Evolutionary conservation across 371 early-diverging fungal genomes (phyloP).

Genomic region (Circinella minor): DNA sequence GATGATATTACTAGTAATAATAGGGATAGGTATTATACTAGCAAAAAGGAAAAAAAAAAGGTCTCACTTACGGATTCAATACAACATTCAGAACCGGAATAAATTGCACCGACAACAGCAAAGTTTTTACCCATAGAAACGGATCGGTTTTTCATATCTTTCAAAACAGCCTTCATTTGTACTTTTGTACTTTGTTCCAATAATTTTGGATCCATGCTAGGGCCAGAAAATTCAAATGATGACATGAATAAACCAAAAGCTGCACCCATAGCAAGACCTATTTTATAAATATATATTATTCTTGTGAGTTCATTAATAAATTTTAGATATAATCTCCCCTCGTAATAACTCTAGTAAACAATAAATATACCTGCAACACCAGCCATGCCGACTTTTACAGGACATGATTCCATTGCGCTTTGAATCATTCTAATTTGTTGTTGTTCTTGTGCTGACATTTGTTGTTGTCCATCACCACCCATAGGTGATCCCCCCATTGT

Average conservation of each 20-base stretch:
- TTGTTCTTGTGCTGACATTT: slow-evolving; percentile 40
- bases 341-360: too few species aligned
- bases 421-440: slow-evolving; percentile 51
- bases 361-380: slow-evolving; percentile 68
- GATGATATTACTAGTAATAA: too few species aligned
- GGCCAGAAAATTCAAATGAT: slow-evolving; percentile 78
- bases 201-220: slow-evolving; percentile 57
- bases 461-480: slow-evolving; percentile 18
- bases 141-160: slow-evolving; percentile 88
- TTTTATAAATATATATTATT: too few species aligned
- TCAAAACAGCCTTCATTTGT: slow-evolving; percentile 81
- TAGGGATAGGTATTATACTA: not conserved
- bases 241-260: slow-evolving; percentile 95
- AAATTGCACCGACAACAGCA: slow-evolving; percentile 91
- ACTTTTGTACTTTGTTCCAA: slow-evolving; percentile 72
- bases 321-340: too few species aligned
- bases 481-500: not conserved
- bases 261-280: slow-evolving; percentile 91
- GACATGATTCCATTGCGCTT: slow-evolving; percentile 72
- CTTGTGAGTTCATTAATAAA: too few species aligned
- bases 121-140: slow-evolving; percentile 92
- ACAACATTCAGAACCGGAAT: slow-evolving; percentile 91
- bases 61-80: slow-evolving; percentile 82
- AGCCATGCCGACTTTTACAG: slow-evolving; percentile 74
- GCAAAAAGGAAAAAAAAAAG: not conserved